These are phyloP conservation scores for Parathielavia appendiculata DNA, from an alignment of 495 filamentous ascomycete species.

Conservation along the genomic window DNA sequence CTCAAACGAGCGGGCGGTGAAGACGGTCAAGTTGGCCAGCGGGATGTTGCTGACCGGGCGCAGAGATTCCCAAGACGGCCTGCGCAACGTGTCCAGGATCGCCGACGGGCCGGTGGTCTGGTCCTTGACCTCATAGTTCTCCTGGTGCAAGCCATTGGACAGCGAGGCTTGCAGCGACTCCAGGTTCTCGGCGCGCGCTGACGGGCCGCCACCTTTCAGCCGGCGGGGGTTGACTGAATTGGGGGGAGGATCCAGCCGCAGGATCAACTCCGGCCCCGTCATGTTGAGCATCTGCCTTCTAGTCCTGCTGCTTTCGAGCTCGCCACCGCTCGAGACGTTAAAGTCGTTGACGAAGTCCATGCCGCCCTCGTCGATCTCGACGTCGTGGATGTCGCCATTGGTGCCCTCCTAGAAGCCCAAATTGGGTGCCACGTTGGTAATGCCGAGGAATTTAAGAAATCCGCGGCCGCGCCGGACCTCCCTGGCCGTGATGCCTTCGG, in stretches of 20 bases:
- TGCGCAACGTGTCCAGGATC: not conserved
- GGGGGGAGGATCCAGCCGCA: constrained; percentile 18
- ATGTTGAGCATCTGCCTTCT: not conserved
- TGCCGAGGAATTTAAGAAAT: constrained; percentile 16
- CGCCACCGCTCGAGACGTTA: not conserved
- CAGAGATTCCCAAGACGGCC: not conserved
- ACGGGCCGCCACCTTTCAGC: not conserved
- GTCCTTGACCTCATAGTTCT: not conserved
- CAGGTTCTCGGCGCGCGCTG: not conserved
- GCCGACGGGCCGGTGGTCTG: not conserved
- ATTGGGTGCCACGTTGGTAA: constrained; percentile 6
- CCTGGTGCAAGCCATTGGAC: not conserved
- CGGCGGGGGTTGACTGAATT: constrained; percentile 18
- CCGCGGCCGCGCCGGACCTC: constrained; percentile 15
- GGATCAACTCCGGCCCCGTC: constrained; percentile 12
- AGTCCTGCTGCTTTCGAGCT: not conserved
- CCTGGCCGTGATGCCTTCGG: constrained; percentile 4
- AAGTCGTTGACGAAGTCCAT: constrained; percentile 7
- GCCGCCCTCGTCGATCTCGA: constrained; percentile 5
- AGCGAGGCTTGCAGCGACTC: not conserved
- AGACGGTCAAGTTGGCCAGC: not conserved
- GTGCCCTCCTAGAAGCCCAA: constrained; percentile 16
- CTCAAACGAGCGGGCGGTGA: not conserved
- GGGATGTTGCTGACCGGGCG: not conserved
- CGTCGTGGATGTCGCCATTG: constrained; percentile 1